Conservation (phyloP, 495 filamentous ascomycete genomes). For the Echria macrotheca region DNA sequence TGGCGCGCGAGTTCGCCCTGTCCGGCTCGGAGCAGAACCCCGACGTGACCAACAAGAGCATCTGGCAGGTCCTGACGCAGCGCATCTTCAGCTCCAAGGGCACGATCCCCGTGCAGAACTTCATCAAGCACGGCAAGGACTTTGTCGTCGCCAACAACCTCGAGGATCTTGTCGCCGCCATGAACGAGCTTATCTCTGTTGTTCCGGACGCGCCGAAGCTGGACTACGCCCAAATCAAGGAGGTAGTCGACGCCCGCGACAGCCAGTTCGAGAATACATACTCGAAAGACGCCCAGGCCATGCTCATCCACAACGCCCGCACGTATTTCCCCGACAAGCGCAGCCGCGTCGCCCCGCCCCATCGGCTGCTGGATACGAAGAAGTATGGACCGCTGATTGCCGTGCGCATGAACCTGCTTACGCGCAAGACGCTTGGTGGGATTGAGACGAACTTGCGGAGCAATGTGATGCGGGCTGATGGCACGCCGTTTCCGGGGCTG, state of each 20-base stretch:
- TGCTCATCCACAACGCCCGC: conserved; percentile 45
- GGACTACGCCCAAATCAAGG: conserved; percentile 30
- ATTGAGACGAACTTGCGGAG: conserved; percentile 48
- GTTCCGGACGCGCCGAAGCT: conserved; percentile 31
- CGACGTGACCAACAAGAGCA: conserved; percentile 46
- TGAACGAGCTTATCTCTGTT: conserved; percentile 42
- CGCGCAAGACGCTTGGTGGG: conserved; percentile 48
- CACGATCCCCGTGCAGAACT: conserved; percentile 43
- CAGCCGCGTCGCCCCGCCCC: conserved; percentile 39
- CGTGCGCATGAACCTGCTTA: conserved; percentile 47
- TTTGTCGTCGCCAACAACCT: conserved; percentile 45
- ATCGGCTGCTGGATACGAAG: conserved; percentile 38
- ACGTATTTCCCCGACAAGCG: conserved; percentile 44
- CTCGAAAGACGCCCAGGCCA: conserved; percentile 48
- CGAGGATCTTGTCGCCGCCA: conserved; percentile 38
- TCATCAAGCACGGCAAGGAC: conserved; percentile 45
- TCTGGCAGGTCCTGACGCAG: conserved; percentile 39
- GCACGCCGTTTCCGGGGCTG: conserved; percentile 38
- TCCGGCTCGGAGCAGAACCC: conserved; percentile 52
- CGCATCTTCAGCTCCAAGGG: conserved; percentile 44
- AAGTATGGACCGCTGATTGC: conserved; percentile 46
- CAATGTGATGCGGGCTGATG: conserved; percentile 40
- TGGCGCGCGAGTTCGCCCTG: conserved; percentile 47
- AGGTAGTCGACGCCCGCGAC: conserved; percentile 41
- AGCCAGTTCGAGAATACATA: conserved; percentile 42